phyloP scores from a whole-genome alignment of 768 basidiomycete species.

The Sarcodon sp. region DNA sequence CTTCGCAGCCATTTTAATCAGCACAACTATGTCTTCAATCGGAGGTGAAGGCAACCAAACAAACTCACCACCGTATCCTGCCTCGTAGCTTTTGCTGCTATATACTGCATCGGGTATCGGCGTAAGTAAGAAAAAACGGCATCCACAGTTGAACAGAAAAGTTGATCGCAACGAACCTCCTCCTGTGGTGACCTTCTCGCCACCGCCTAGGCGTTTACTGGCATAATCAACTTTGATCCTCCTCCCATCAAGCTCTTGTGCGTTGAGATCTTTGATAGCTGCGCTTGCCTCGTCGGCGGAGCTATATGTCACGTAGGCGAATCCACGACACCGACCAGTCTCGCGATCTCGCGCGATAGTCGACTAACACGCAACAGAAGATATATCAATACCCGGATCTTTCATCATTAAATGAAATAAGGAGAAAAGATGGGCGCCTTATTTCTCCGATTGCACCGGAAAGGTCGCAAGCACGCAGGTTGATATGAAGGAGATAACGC shows the following conservation, averaged over 20 bases:
- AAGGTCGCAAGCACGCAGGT: too few species aligned
- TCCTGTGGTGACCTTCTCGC: conserved; percentile 14
- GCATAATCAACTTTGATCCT: conserved; percentile 81
- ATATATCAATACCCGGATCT: not conserved
- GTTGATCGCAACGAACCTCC: not conserved
- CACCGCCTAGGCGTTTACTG: conserved; percentile 45
- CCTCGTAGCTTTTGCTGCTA: too few species aligned
- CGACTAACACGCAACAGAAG: conserved; percentile 39
- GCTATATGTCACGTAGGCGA: conserved; percentile 85
- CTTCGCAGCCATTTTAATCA: too few species aligned
- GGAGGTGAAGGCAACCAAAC: too few species aligned
- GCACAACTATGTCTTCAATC: too few species aligned
- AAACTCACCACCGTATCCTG: too few species aligned
- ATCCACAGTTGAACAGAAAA: too few species aligned
- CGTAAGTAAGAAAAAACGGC: too few species aligned
- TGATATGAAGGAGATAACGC: conserved; percentile 13
- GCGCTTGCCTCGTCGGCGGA: conserved; percentile 51
- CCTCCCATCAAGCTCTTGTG: conserved; percentile 88
- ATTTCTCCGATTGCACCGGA: too few species aligned
- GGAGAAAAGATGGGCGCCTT: too few species aligned
- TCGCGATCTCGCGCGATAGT: conserved; percentile 99
- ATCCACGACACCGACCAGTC: conserved; percentile 92
- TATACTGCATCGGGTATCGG: too few species aligned
- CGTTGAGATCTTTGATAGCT: conserved; percentile 71
- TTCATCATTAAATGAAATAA: too few species aligned